Base-by-base conservation (phyloP, 495 filamentous ascomycete species). In the Bacidia rubella region DNA sequence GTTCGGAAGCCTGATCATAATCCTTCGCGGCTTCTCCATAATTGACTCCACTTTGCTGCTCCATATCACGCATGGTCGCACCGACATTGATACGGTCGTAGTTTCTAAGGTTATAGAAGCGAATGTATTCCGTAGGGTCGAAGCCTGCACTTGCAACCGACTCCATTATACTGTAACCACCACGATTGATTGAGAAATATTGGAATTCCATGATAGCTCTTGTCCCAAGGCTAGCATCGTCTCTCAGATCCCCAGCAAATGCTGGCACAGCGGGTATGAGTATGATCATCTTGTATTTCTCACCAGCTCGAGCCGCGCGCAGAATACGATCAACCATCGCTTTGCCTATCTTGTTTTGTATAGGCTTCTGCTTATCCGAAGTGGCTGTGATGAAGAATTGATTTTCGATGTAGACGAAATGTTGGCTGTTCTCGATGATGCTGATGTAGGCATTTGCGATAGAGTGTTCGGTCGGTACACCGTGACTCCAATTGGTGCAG, bases 371-470 rank as follows among this genome's bases (percentile, higher is more conserved):
- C 25, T 76, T 65, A 42, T 85, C 74, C 15, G 74, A 74, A 0
- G 88, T 93, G 2, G 89, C 87, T 0, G 90, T 95, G 69, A 96
- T 96, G 72, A 96, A 96, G 74, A 96, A 96, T 65, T 96, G 90
- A 59, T 96, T 96, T 68, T 96, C 90, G 17, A 96, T 95, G 66
- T 95, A 96, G 35, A 96, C 66, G 58, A 86, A 95, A 64, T 95
- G 86, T 63, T 83, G 65, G 40, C 85, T 87, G 56, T 86, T 82
- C 21, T 71, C 74, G 62, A 97, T 95, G 27, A 84, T 75, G 47
- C 86, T 77, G 35, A 84, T 82, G 56, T 97, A 97, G 0, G 90
- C 90, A 61, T 94, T 87, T 19, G 79, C 78, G 59, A 97, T 88
- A 0, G 89, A 95, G 65, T 94, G 89, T 68, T 93, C 81, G 0